Percentiles rank a stretch among this genome's conserved stretches.
These are phyloP conservation scores for Apiotrichum domesticum DNA, from an alignment of 1,284 basidiomycete species.

Conservation along the genomic window DNA sequence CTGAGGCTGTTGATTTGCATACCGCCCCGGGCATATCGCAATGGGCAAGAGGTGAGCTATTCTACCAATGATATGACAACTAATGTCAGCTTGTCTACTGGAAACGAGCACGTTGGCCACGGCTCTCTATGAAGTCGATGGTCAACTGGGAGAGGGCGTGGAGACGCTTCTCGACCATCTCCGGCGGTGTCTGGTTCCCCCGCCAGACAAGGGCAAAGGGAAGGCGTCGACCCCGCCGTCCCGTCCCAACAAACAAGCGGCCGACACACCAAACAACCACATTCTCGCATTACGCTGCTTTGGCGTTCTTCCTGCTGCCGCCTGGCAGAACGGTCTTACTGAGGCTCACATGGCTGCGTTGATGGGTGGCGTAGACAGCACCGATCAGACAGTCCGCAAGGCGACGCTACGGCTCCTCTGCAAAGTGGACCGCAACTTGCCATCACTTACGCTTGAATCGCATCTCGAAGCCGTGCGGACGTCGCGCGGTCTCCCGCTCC, in stretches of 20 bases:
- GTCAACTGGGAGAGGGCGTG: not conserved
- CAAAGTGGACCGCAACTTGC: conserved; percentile 15
- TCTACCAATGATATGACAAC: not conserved
- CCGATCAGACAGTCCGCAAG: conserved; percentile 31
- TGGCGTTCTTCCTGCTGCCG: conserved; percentile 14
- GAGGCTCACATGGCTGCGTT: conserved; percentile 35
- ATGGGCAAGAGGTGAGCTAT: conserved; percentile 4
- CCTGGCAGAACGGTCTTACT: conserved; percentile 30
- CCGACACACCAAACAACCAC: conserved; percentile 27
- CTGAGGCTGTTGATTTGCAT: conserved; percentile 6
- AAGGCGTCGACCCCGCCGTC: not conserved
- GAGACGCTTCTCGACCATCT: conserved; percentile 5
- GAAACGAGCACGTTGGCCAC: conserved; percentile 6
- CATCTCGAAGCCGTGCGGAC: conserved; percentile 7
- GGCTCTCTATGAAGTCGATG: conserved; percentile 3
- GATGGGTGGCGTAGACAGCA: conserved; percentile 37
- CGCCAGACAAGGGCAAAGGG: conserved; percentile 8
- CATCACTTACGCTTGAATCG: conserved; percentile 6
- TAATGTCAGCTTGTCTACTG: conserved; percentile 12
- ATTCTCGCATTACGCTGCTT: conserved; percentile 36
- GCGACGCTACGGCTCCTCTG: conserved; percentile 33
- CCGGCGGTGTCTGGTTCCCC: conserved; percentile 7
- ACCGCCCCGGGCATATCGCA: not conserved
- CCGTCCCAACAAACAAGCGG: not conserved
- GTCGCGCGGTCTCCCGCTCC: conserved; percentile 2